Evolutionary conservation across 2,329 filamentous ascomycete species (phyloP).

Genomic region (Microdochium paspali): DNA sequence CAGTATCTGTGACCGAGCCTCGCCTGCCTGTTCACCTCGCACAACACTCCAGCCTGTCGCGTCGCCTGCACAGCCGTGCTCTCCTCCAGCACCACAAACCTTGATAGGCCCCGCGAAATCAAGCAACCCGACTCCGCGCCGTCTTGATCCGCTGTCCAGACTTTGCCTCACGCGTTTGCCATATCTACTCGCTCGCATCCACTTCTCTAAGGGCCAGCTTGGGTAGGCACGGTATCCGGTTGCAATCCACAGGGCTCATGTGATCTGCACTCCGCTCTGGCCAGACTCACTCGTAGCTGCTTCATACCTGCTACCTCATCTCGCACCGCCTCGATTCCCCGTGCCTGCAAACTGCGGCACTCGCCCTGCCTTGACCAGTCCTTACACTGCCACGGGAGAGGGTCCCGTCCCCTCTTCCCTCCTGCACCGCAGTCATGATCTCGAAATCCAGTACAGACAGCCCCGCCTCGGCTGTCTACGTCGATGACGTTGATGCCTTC

Average conservation of each 20-base stretch:
- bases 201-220: too few relatives aligned
- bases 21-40: not conserved
- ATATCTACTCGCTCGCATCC: too few relatives aligned
- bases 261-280: too few relatives aligned
- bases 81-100: not conserved
- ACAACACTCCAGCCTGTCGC: not conserved
- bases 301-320: too few relatives aligned
- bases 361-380: not conserved
- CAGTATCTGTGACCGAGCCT: not conserved
- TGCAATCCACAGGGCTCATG: too few relatives aligned
- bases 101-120: not conserved
- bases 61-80: not conserved
- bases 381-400: not conserved
- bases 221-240: too few relatives aligned
- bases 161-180: too few relatives aligned
- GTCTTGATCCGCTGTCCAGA: too few relatives aligned
- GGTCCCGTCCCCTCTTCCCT: slow-evolving; percentile 3
- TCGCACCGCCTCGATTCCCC: too few relatives aligned
- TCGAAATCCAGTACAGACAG: slow-evolving; percentile 6
- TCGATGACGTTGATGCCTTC: slow-evolving; percentile 46
- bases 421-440: slow-evolving; percentile 16
- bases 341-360: too few relatives aligned
- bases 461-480: slow-evolving; percentile 26
- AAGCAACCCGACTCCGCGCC: too few relatives aligned
- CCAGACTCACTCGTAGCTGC: too few relatives aligned